Conservation (phyloP, 352 stramenopile genomes). For the Stephanocyclus meneghinianus region DNA sequence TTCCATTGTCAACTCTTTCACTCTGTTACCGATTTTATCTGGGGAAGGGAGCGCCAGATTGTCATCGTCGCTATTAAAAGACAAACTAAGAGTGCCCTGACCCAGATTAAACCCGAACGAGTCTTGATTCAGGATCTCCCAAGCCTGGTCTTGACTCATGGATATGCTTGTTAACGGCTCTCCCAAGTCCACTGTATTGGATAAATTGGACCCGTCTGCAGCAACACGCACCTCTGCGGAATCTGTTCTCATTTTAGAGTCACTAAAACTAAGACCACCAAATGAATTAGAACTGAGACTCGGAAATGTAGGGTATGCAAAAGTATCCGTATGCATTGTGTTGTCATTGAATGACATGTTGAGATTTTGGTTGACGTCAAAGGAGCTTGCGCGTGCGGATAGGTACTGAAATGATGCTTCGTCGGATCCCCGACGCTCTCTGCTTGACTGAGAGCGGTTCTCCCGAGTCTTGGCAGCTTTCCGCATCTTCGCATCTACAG, state of each 20-base stretch:
- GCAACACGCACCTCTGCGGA: not conserved
- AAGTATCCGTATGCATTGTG: not conserved
- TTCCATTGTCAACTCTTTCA: not conserved
- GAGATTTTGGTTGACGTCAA: not conserved
- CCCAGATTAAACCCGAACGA: slow-evolving; percentile 48
- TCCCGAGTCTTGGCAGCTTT: not conserved
- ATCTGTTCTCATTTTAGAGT: not conserved
- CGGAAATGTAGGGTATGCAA: not conserved
- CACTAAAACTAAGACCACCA: slow-evolving; percentile 2
- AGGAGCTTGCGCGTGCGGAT: not conserved
- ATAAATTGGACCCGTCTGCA: not conserved
- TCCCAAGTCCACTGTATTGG: slow-evolving; percentile 7
- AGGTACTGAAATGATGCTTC: slow-evolving; percentile 1
- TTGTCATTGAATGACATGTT: not conserved
- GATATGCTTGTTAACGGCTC: slow-evolving; percentile 8
- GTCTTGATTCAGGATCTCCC: slow-evolving; percentile 48
- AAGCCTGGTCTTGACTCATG: slow-evolving; percentile 22
- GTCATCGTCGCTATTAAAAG: slow-evolving; percentile 27
- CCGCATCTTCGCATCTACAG: not conserved
- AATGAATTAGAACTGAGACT: slow-evolving; percentile 7
- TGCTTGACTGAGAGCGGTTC: not conserved
- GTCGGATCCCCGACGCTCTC: not conserved
- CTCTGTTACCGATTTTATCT: not conserved
- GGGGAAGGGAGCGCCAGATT: slow-evolving; percentile 2
- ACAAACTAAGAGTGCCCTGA: slow-evolving; percentile 34